These are phyloP conservation scores for Yamadazyma spencermartinsiae DNA, from an alignment of 1,139 yeast species.

Conservation along the genomic window DNA sequence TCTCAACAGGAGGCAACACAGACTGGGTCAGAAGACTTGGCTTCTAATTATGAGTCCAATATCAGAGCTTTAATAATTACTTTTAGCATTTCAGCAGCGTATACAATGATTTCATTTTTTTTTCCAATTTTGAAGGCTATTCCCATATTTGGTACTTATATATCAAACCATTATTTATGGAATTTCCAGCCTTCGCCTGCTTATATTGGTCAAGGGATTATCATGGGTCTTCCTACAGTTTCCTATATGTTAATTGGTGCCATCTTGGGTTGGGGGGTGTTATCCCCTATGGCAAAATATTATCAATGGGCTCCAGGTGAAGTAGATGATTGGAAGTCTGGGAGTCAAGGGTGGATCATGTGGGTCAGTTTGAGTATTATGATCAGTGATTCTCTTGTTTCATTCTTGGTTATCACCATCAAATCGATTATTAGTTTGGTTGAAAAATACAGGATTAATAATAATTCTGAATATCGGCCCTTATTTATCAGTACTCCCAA, in stretches of 20 bases:
- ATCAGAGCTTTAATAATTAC: constrained; percentile 58
- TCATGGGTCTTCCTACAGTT: constrained; percentile 94
- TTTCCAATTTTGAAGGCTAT: constrained; percentile 65
- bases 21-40: background rate
- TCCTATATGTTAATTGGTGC: constrained; percentile 90
- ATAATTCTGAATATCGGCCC: constrained; percentile 7
- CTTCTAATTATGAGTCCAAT: constrained; percentile 49
- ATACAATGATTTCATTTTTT: constrained; percentile 72
- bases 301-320: constrained; percentile 88
- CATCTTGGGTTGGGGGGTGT: constrained; percentile 84
- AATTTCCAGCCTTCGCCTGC: constrained; percentile 96
- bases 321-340: constrained; percentile 87
- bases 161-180: constrained; percentile 78
- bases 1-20: background rate
- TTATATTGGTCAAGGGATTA: constrained; percentile 94
- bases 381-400: constrained; percentile 89
- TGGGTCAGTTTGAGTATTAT: constrained; percentile 93
- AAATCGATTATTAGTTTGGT: constrained; percentile 33
- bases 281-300: constrained; percentile 75
- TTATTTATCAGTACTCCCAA: constrained; percentile 5
- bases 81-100: constrained; percentile 66
- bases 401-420: constrained; percentile 64
- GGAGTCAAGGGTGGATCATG: constrained; percentile 96
- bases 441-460: background rate
- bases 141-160: constrained; percentile 70